Evolutionary conservation across 225 moss, liverwort and hornwort genomes (phyloP).

Genomic region (Pleurozium schreberi): DNA sequence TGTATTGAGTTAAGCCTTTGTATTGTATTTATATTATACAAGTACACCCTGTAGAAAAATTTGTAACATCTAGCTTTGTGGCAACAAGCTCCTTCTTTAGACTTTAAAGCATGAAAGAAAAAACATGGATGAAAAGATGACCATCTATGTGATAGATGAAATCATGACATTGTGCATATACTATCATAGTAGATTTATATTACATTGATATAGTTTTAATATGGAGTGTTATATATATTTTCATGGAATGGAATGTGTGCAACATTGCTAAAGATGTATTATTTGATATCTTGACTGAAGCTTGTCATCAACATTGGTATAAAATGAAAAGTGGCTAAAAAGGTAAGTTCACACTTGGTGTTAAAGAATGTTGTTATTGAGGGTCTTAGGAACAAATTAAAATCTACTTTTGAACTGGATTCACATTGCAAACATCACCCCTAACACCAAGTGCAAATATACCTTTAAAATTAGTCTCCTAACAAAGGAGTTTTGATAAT

Average conservation of each 20-base stretch:
- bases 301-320: background rate
- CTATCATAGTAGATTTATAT: background rate
- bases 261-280: background rate
- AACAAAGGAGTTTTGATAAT: background rate
- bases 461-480: background rate
- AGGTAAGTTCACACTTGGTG: no score
- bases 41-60: background rate
- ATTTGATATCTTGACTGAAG: background rate
- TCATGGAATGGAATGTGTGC: no score
- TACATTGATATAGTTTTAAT: background rate
- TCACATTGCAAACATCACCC: no score
- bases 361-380: no score
- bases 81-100: background rate
- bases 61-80: background rate
- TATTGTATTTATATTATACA: background rate
- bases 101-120: background rate
- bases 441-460: no score
- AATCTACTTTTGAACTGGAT: no score
- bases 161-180: background rate
- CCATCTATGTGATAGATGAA: rapidly evolving
- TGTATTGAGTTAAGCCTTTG: background rate
- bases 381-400: no score
- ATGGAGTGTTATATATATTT: background rate
- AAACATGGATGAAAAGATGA: background rate
- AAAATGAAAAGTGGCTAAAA: background rate